Evolutionary conservation across 768 basidiomycete species (phyloP).

Genomic region (Infundibulicybe gibba): DNA sequence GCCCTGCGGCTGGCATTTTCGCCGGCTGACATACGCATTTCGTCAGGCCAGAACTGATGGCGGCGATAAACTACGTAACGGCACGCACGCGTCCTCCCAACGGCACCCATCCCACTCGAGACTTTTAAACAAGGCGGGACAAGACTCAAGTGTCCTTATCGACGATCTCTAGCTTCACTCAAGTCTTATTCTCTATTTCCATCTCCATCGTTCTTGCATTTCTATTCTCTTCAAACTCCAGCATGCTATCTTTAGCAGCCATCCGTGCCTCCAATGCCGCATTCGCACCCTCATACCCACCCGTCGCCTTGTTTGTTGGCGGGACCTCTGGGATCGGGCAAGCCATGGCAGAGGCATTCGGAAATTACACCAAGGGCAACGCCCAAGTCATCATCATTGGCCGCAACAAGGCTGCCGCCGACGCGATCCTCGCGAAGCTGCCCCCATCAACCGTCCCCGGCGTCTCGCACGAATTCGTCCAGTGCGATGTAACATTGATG

Average conservation of each 20-base stretch:
- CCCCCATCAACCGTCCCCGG: constrained; percentile 23
- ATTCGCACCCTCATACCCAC: constrained; percentile 8
- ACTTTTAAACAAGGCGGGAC: too few relatives aligned
- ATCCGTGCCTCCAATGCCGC: constrained; percentile 5
- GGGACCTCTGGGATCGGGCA: constrained; percentile 42
- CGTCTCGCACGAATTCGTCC: constrained; percentile 36
- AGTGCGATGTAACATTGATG: constrained; percentile 43
- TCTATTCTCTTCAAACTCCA: neutral
- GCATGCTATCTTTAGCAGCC: neutral
- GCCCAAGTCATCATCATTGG: constrained; percentile 47
- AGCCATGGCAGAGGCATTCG: constrained; percentile 40
- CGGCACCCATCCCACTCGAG: too few relatives aligned
- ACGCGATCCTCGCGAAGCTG: constrained; percentile 32
- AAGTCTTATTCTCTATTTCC: neutral
- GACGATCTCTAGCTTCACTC: too few relatives aligned
- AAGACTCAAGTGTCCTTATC: too few relatives aligned
- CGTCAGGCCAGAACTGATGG: too few relatives aligned
- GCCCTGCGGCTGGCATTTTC: too few relatives aligned
- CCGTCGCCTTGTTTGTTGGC: constrained; percentile 34
- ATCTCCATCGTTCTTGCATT: neutral
- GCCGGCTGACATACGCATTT: too few relatives aligned
- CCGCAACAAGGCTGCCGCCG: constrained; percentile 42
- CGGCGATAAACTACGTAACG: too few relatives aligned
- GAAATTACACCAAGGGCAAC: constrained; percentile 36
- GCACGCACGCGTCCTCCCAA: too few relatives aligned